These are phyloP conservation scores for Porphyrellus cyaneotinctus DNA, from an alignment of 768 basidiomycete genomes.

Conservation along the genomic window DNA sequence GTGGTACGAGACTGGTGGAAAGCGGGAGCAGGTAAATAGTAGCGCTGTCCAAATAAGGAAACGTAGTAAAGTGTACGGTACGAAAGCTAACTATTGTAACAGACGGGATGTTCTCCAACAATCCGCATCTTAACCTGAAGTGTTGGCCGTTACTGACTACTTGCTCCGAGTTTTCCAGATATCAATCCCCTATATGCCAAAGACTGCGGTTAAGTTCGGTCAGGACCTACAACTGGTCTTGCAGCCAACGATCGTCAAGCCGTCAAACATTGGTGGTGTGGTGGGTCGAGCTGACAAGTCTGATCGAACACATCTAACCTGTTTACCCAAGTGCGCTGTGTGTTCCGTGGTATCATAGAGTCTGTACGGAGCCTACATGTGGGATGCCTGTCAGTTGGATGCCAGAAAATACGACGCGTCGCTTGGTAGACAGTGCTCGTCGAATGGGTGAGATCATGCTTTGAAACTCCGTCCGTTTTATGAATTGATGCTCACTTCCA, in stretches of 20 bases:
- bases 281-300: constrained; percentile 29
- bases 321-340: constrained; percentile 49
- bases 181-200: constrained; percentile 84
- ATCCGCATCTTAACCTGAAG: constrained; percentile 64
- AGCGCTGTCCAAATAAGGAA: too few relatives aligned
- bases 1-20: too few relatives aligned
- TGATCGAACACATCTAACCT: background rate
- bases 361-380: too few relatives aligned
- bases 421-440: too few relatives aligned
- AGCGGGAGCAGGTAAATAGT: too few relatives aligned
- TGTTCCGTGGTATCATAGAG: too few relatives aligned
- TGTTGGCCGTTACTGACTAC: constrained; percentile 79
- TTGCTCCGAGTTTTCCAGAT: constrained; percentile 84
- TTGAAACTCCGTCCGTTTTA: constrained; percentile 31
- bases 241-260: constrained; percentile 90
- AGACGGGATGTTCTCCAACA: too few relatives aligned
- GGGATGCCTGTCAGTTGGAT: constrained; percentile 93
- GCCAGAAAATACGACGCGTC: constrained; percentile 72
- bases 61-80: too few relatives aligned
- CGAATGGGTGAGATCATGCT: background rate
- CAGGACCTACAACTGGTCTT: constrained; percentile 79
- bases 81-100: too few relatives aligned
- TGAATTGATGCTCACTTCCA: too few relatives aligned
- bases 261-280: constrained; percentile 62
- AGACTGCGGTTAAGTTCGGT: constrained; percentile 84